Base-by-base conservation (phyloP, 768 basidiomycete species). In the Suillus placidus region DNA sequence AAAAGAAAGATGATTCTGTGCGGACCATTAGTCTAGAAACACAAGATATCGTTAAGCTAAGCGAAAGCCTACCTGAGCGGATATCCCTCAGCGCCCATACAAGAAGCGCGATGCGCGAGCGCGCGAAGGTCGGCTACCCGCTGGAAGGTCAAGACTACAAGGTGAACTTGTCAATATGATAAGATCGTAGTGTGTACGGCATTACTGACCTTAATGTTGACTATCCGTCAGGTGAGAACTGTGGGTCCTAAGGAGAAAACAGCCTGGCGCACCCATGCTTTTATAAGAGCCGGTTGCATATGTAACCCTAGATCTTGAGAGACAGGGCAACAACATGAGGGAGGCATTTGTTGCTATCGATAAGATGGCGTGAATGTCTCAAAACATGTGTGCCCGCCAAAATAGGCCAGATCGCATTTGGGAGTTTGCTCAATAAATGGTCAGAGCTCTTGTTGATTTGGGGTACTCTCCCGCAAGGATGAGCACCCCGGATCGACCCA, bases 41-140 rank as follows among this genome's bases (percentile, higher is more conserved):
- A 37, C 10, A 45, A 64, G 47, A 18, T 23, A 47, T 9, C 8
- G 18, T 30, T 26, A 56, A 43, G 34, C 23, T 40, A 62, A 37
- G 34, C 14, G 43, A 26, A 64, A 66, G 71, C 77, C 57, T 72
- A 81, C 87, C 87, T 82, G 74, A 76, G 77, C 78, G 76, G 88
- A 89, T 79, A 82, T 79, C 79, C 77, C 74, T 87, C 79, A 76
- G 77, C 86, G 85, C 77, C 86, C 84, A 80, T 78, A 82, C 80
- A 83, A 83, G 82, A 90, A 89, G 86, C 88, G 88, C 87, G 88
- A 89, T 88, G 86, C 76, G 85, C 87, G 82, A 84, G 76, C 79
- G 83, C 80, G 82, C 79, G 80, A 76, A 79, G 81, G 79, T 78
- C 79, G 82, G 80, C 79, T 80, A 74, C 71, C 73, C 75, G 78